Evolutionary conservation across 2,329 filamentous ascomycete species (phyloP), one percentile per base, ranked within the genome.

Genomic region (Xylariaceae sp.): DNA sequence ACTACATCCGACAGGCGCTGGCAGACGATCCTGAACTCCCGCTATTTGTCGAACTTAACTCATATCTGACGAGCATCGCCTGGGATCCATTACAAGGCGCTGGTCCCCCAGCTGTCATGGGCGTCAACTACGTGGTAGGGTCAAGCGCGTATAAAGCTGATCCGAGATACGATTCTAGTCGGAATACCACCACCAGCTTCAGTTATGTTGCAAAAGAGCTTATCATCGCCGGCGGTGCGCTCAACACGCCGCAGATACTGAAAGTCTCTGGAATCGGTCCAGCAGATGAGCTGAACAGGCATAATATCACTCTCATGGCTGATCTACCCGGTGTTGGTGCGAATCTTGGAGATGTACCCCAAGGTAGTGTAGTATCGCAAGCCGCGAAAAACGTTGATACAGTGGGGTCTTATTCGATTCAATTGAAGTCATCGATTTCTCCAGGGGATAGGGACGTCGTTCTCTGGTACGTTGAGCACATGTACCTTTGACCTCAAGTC

Each of bases 261-360:
- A 74, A 76, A 63, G 65, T 75, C 7, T 75, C 70, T 22, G 74
- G 74, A 2, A 44, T 65, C 22, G 75, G 75, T 0, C 72, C 72
- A 1, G 61, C 62, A 0, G 55, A 52, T 0, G 68, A 74, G 36
- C 61, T 75, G 5, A 54, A 63, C 40, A 64, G 63, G 45, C 61
- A 62, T 39, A 62, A 60, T n/a, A 68, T 68, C 51, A 64, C 69
- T 2, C 68, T 80, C 2, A 57, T 81, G 40, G 63, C 66, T 1
- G 72, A 82, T 55, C 67, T 78, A 1, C 78, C 77, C 0, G 80
- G 78, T 35, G 78, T 84, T 11, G 80, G 80, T 22, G 72, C 66
- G 10, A 81, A 81, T 63, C 67, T 83, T 6, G 71, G 79, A 60
- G 78, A 83, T 58, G 75, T 75, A 40, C 76, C 77, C 59, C 76